These are phyloP conservation scores for Talaromyces sp. DNA, from an alignment of 2,329 filamentous ascomycete species.

Conservation along the genomic window DNA sequence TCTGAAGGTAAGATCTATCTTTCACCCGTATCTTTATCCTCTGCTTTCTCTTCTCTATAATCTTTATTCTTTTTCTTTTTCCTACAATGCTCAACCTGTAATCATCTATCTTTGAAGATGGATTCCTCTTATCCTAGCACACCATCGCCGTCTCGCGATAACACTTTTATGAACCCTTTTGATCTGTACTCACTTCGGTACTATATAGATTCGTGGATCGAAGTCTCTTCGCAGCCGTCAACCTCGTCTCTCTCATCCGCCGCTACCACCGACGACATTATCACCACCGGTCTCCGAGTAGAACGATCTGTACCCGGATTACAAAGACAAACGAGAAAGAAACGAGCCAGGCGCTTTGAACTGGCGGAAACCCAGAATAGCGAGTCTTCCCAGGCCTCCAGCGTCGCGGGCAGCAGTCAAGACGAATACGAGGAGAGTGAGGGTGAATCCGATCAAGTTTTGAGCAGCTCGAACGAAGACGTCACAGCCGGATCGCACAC, in stretches of 20 bases:
- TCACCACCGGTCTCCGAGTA: slow-evolving; percentile 79
- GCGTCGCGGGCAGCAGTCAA: slow-evolving; percentile 60
- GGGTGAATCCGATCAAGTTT: slow-evolving; percentile 72
- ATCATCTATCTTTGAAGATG: slow-evolving; percentile 12
- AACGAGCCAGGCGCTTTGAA: slow-evolving; percentile 42
- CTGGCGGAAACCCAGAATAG: slow-evolving; percentile 31
- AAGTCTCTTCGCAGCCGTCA: slow-evolving; percentile 86
- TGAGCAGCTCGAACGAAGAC: slow-evolving; percentile 60
- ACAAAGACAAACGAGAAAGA: slow-evolving; percentile 45
- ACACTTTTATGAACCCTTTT: slow-evolving; percentile 6
- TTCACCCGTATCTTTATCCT: neutral
- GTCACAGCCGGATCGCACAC: slow-evolving; percentile 28
- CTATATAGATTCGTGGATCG: slow-evolving; percentile 85
- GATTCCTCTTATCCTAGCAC: slow-evolving; percentile 14
- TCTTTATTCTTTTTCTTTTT: neutral
- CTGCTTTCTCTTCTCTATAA: neutral
- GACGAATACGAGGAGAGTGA: slow-evolving; percentile 94
- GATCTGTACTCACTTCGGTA: slow-evolving; percentile 41
- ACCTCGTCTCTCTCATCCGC: slow-evolving; percentile 83
- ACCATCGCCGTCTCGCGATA: slow-evolving; percentile 1
- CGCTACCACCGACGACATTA: slow-evolving; percentile 71
- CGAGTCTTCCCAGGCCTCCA: slow-evolving; percentile 37
- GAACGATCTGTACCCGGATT: slow-evolving; percentile 49
- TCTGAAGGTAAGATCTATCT: slow-evolving; percentile 36
- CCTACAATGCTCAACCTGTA: slow-evolving; percentile 8